Conservation (phyloP, 2,329 filamentous ascomycete genomes). For the Exophiala viscosa region DNA sequence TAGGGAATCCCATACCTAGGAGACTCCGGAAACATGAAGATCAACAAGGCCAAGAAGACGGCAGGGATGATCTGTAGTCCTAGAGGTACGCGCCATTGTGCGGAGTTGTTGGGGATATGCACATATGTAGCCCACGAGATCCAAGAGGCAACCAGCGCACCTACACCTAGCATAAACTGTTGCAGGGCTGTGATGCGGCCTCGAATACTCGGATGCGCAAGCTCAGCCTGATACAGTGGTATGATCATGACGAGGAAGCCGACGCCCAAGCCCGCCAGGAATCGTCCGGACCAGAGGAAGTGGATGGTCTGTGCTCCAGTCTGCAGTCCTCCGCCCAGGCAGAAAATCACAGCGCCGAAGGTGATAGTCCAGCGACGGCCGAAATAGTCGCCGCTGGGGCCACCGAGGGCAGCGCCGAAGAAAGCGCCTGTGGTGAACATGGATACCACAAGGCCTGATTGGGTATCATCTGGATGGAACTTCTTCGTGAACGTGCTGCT, state of each 20-base stretch:
- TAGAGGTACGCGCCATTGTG: slow-evolving; percentile 61
- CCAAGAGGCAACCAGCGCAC: slow-evolving; percentile 69
- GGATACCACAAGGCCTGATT: slow-evolving; percentile 67
- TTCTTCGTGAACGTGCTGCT: slow-evolving; percentile 35
- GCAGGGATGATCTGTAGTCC: slow-evolving; percentile 71
- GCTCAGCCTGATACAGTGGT: slow-evolving; percentile 73
- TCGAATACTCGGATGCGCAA: slow-evolving; percentile 73
- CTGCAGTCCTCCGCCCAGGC: slow-evolving; percentile 68
- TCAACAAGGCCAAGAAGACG: slow-evolving; percentile 60
- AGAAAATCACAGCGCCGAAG: slow-evolving; percentile 67
- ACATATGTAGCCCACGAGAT: slow-evolving; percentile 64
- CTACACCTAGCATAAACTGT: slow-evolving; percentile 79
- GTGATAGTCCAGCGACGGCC: slow-evolving; percentile 71
- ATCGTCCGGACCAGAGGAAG: slow-evolving; percentile 68
- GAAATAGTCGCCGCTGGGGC: slow-evolving; percentile 59
- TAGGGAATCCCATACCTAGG: slow-evolving; percentile 31
- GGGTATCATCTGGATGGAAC: slow-evolving; percentile 28
- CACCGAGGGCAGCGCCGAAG: slow-evolving; percentile 63
- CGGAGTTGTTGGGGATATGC: slow-evolving; percentile 47
- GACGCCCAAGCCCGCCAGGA: slow-evolving; percentile 64
- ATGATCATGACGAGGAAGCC: slow-evolving; percentile 62
- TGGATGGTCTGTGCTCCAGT: slow-evolving; percentile 59
- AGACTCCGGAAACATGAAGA: slow-evolving; percentile 66
- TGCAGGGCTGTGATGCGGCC: slow-evolving; percentile 71
- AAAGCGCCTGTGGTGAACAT: slow-evolving; percentile 75